Evolutionary conservation across 306 rosid species (phyloP), one percentile per base, ranked within the genome.

Genomic region (Abrus precatorius): DNA sequence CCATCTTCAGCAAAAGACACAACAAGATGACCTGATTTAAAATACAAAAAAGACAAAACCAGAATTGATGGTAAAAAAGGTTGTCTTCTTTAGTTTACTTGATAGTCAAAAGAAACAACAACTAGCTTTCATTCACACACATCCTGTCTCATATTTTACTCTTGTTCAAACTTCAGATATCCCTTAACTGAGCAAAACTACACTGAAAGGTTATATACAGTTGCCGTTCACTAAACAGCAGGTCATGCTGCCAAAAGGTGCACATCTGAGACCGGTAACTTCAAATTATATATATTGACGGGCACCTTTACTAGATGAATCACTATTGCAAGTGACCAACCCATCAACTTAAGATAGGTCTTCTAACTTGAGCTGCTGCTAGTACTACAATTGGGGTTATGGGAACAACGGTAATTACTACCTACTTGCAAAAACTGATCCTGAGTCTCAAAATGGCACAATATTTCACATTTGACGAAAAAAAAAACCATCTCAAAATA

Each of bases 1-100:
- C 98, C 97, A 95, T 93, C 40, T 55, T 82, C 97, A 90, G 92
- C 71, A 89, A 69, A 82, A 75, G 64, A 70, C 83, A 68, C 10
- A 59, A 43, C 30, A 54, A 66, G 6, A 79, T 27, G 29, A 8
- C 9, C 71, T 66, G 30, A 62, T 20, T 74, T 9, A n/a, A 10
- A 34, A 32, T 53, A 77, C 48, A 43, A 11, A 34, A 69, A 27
- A 40, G 3, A 2, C 43, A 54, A 32, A 80, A 27, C 59, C 47
- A 54, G 6, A 12, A 8, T 54, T 38, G 50, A 72, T 44, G 48
- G 62, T 6, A 44, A 32, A 40, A 65, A 83, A 64, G 47, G 34
- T 41, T 27, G 54, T 27, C 44, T 53, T 78, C 64, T 60, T 70
- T 27, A 11, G 20, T 33, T 44, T 33, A n/a, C 20, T 43, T 48